These are phyloP conservation scores for Ambispora gerdemannii DNA, from an alignment of 192 early-diverging fungal species.

Conservation along the genomic window DNA sequence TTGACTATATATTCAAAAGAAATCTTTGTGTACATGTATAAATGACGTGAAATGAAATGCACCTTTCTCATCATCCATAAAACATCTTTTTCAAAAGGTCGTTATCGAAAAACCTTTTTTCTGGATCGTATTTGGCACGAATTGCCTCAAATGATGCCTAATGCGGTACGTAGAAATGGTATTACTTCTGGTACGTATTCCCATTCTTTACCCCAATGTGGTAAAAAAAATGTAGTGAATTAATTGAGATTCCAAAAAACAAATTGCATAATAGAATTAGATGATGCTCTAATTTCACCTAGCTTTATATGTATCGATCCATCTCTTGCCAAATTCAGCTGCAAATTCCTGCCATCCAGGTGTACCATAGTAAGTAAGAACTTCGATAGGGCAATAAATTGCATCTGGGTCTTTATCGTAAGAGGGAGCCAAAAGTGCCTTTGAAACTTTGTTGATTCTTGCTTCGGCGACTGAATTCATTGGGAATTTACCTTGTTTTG, in stretches of 20 bases:
- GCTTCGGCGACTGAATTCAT: constrained; percentile 34
- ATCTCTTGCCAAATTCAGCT: constrained; percentile 30
- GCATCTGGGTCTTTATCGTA: constrained; percentile 39
- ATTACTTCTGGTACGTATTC: constrained; percentile 39
- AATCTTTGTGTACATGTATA: too few species aligned
- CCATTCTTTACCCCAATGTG: constrained; percentile 43
- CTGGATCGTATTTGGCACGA: constrained; percentile 40
- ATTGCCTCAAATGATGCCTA: constrained; percentile 33
- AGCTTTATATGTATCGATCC: constrained; percentile 37
- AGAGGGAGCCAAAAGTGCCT: constrained; percentile 24
- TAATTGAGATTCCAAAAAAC: background rate
- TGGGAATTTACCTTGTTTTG: constrained; percentile 20
- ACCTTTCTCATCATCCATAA: too few species aligned
- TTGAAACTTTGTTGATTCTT: constrained; percentile 35
- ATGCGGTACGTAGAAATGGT: constrained; percentile 23
- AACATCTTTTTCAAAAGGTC: background rate
- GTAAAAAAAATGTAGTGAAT: too few species aligned
- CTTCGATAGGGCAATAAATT: constrained; percentile 33
- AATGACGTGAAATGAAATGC: too few species aligned
- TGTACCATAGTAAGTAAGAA: constrained; percentile 30
- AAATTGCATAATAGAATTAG: background rate
- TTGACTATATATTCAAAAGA: too few species aligned
- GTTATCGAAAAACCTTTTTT: constrained; percentile 33
- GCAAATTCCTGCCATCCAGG: constrained; percentile 32
- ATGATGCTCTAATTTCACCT: constrained; percentile 4